Evolutionary conservation across 2,329 filamentous ascomycete genomes (phyloP), one percentile per base, ranked within the genome.

Genomic region (Colletotrichum sp.): DNA sequence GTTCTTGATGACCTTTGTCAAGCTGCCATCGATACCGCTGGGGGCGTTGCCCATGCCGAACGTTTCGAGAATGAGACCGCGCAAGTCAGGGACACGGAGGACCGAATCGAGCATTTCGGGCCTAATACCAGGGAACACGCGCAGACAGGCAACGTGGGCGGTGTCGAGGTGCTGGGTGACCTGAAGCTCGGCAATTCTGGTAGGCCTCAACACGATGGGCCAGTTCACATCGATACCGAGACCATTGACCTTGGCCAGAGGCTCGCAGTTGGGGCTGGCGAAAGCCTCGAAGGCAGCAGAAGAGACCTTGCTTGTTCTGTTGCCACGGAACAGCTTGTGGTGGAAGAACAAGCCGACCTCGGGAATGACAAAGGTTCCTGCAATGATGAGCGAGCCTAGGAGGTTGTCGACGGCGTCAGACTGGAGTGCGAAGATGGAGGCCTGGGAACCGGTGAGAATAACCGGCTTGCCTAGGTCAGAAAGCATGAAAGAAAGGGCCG

Each of bases 291-390:
- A 98, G 70, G 95, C 92, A 75, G 94, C 95, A 7, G 96, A 95
- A 16, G 95, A 96, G 36, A 98, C 92, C 84, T 98, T 98, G 77
- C 95, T 97, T 12, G 95, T 93, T 76, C 96, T 90, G 85, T 98
- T 98, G 18, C 96, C 96, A 30, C 96, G 92, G 86, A 96, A 98
- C 24, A 98, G 90, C 79, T 93, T 95, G 86, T 98, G 95, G 85
- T 97, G 95, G 89, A 98, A 98, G 88, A 98, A 98, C 44, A 98
- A 90, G 83, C 95, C 96, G 69, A 98, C 96, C 84, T 98, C 96
- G 0, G 96, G 96, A 74, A 98, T 95, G 87, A 95, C 94, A 82
- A 98, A 98, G 76, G 97, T 97, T 39, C 95, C 95, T 5, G 96
- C 96, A 72, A 98, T 94, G 81, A 98, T 95, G 81, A 98, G 90